Base-by-base conservation (phyloP, 2,329 filamentous ascomycete species). In the Escovopsis sp. region DNA sequence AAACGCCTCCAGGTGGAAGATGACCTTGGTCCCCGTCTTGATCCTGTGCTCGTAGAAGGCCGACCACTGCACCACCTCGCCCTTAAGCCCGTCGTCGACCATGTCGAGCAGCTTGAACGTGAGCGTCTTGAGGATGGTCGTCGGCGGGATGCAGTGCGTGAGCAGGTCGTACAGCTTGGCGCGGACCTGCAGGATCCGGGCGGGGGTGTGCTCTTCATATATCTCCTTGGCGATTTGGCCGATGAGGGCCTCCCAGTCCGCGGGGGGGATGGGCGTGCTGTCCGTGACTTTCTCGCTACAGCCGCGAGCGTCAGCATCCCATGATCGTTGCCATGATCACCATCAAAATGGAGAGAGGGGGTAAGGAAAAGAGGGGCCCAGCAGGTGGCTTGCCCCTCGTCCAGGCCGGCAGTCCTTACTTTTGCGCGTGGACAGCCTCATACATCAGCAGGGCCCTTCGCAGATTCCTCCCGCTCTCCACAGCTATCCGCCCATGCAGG, bases 1-100 rank as follows among this genome's bases (percentile, higher is more conserved):
- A 58, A 98, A 98, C 4, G 90, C 90, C 60, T 98, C 92, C 4
- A 98, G 65, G 52, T 98, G 92, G 59, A 98, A 98, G 43, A 98
- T 96, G 39, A 93, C 82, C 68, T 98, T 98, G 40, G 72, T 86
- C 35, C 90, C 90, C 47, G 80, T 80, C 54, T 83, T 83, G 59
- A 96, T 83, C 41, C 90, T 73, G 57, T 98, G 90, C 58, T 98
- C 92, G 56, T 93, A 98, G 51, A 94, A 96, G 0, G 90, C 87
- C 4, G 85, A 83, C 90, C 90, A 98, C 52, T 80, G 84, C 45
- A 98, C 81, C 4, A 98, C 79, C 38, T 98, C 88, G 2, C 80
- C 75, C 57, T 94, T 96, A 34, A 98, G 62, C 17, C 71, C 77
- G 53, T 94, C 87, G 48, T 96, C 88, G 36, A 94, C 81, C 51